phyloP scores from a whole-genome alignment of 2,329 filamentous ascomycete genomes.

The Onygena corvina region DNA sequence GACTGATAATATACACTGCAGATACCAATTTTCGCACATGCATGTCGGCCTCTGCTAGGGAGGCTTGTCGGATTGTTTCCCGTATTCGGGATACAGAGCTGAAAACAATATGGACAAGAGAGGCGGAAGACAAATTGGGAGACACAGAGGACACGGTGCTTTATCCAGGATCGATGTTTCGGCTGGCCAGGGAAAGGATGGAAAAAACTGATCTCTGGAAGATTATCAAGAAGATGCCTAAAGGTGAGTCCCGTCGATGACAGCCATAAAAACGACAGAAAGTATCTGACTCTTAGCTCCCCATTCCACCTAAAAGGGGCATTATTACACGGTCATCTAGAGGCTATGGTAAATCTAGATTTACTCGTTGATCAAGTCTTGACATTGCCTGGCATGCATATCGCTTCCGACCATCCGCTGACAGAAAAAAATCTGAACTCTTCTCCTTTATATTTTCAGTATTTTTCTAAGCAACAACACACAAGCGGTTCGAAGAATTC shows the following conservation, averaged over 20 bases:
- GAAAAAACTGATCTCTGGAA: slow-evolving; percentile 74
- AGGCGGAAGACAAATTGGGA: slow-evolving; percentile 58
- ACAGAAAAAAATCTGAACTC: slow-evolving; percentile 42
- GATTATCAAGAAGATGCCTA: slow-evolving; percentile 80
- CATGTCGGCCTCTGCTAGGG: slow-evolving; percentile 64
- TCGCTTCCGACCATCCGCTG: slow-evolving; percentile 50
- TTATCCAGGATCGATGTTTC: slow-evolving; percentile 88
- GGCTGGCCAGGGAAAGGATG: slow-evolving; percentile 68
- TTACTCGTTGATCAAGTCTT: slow-evolving; percentile 64
- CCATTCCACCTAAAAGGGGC: slow-evolving; percentile 25
- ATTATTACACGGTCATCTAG: slow-evolving; percentile 74
- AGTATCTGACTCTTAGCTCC: background rate
- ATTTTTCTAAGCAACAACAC: slow-evolving; percentile 34
- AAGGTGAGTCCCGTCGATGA: slow-evolving; percentile 43
- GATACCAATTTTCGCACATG: slow-evolving; percentile 29
- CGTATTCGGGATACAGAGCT: slow-evolving; percentile 68
- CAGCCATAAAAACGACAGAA: background rate
- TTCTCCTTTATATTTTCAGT: slow-evolving; percentile 51
- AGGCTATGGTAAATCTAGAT: slow-evolving; percentile 81
- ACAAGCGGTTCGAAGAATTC: too few relatives aligned
- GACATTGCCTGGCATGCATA: slow-evolving; percentile 58
- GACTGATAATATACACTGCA: slow-evolving; percentile 8
- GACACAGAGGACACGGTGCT: slow-evolving; percentile 47
- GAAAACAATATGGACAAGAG: slow-evolving; percentile 61
- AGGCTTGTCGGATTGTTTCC: slow-evolving; percentile 67